Base-by-base conservation (phyloP, 2,329 filamentous ascomycete species). In the Xylariaceae sp. region DNA sequence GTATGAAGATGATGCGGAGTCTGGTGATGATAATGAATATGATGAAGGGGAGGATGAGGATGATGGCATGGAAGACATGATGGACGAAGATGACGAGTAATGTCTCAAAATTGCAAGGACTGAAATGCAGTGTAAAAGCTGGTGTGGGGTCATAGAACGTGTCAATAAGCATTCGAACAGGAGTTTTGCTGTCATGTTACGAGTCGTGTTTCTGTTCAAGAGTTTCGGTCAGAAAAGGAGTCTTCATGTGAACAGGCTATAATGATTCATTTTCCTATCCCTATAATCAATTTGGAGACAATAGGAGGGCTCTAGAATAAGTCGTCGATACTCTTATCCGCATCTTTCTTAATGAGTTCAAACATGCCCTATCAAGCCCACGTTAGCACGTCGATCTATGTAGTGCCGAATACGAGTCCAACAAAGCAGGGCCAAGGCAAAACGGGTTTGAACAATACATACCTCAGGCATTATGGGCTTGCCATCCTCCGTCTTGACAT, bases 381-480 rank as follows among this genome's bases (percentile, higher is more conserved):
- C 11, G 60, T 15, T 4, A 35, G 35, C 11, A 10, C 8, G 30
- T 5, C 8, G 11, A 42, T 3, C 18, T 37, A 17, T 3, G 17
- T 18, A 18, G 17, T 18, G 17, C 2, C 17, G 17, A 18, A 18
- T 18, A 18, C 17, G 3, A 11, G 9, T 11, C 3, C 39, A 37
- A 7, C 15, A 48, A 30, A 10, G 10, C 9, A 45, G 4, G 17
- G 5, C 2, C 34, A 2, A 30, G 6, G 2, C 7, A 6, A 45
- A 53, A 53, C 15, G n/a, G 5, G n/a, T 7, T 5, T 4, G 42
- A 7, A 39, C 7, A n/a, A 13, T 11, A 73, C 81, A 76, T 75
- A 96, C 92, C 78, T 89, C 82, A 18, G 94, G 94, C 92, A 99
- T 96, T 60, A 97, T 86, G 0, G 92, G 90, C 66, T 90, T 80